Base-by-base conservation (phyloP, 257 asterid genomes). In the Gentiana straminea region DNA sequence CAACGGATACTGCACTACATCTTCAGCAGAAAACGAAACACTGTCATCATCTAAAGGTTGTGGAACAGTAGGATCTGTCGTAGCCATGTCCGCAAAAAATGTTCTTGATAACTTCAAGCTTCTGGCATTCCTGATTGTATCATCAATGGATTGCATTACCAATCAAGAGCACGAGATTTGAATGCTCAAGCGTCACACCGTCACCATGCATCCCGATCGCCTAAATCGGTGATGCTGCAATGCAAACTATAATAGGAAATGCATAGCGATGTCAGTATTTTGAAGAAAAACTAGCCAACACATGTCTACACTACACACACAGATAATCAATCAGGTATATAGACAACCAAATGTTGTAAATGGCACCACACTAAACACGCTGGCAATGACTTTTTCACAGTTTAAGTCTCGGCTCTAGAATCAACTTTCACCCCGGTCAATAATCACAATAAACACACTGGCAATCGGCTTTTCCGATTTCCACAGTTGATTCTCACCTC, bases 1-100 rank as follows among this genome's bases (percentile, higher is more conserved):
- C 66, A 90, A 72, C 13, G 98, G 96, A 63, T 77, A 67, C 68
- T 86, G 83, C 65, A 83, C 98, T 70, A 90, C 81, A 65, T 86
- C 95, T 72, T 90, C 96, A 55, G 86, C 68, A 24, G 94, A 86
- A 68, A 90, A 86, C 49, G 58, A 36, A 61, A 64, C 12, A 74
- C 84, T 66, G 70, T 77, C 71, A 54, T 82, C 87, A 49, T 7
- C 10, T 24, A 78, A 63, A 49, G 77, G 73, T 60, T 86, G 77
- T 35, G 81, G 68, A 52, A 74, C 73, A 54, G 68, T 66, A 13
- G 88, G 24, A 54, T 82, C 94, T 13, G 89, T 76, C 37, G 62
- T 60, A 60, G 94, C 86, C 96, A 86, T 90, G 53, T 84, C 83
- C 61, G 62, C 44, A 58, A 63, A 62, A 62, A 57, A 65, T 37